Base-by-base conservation (phyloP, 2,329 filamentous ascomycete species). In the Talaromyces sp. region DNA sequence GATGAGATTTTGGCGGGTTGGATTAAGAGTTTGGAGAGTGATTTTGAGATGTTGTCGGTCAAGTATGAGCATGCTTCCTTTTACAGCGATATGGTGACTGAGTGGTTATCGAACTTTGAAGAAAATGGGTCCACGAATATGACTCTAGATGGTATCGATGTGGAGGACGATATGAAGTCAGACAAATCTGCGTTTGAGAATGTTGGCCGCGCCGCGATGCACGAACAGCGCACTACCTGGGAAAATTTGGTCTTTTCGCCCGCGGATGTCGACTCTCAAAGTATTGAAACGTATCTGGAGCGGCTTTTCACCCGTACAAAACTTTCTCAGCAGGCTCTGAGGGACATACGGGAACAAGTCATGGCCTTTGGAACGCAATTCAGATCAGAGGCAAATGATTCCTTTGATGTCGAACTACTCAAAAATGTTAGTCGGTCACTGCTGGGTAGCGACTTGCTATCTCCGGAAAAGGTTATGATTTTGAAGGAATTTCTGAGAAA, bases 31-130 rank as follows among this genome's bases (percentile, higher is more conserved):
- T 70, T 88, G n/a, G 74, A 79, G 39, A 72, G 78, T 31, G 79
- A 82, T 39, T 68, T 88, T 5, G 72, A 78, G 14, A 76, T 81
- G n/a, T 78, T 85, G 68, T 80, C 80, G n/a, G 77, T 81, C 58
- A 85, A 83, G 65, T 82, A 86, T 68, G 79, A 84, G 19, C 84
- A 86, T 70, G 85, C 85, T 0, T 77, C 79, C 7, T 78, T 88
- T 37, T 88, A 87, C 70, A 82, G 83, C 19, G 73, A 81, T 45
- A 72, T 88, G 27, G 82, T 86, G 13, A 83, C 0, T n/a, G 84
- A 87, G 68, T 86, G 84, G 81, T 74, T 87, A 59, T 74, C 77
- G 1, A 72, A 75, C 11, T 73, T 78, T 1, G 70, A 76, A 5
- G 70, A 69, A 6, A 39, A 48, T 1, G 10, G 7, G 6, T 19